A percentile compares a stretch with the other conserved stretches of the same genome.
phyloP scores from a whole-genome alignment of 2,329 filamentous ascomycete genomes.

The Clonostachys rhizophaga region DNA sequence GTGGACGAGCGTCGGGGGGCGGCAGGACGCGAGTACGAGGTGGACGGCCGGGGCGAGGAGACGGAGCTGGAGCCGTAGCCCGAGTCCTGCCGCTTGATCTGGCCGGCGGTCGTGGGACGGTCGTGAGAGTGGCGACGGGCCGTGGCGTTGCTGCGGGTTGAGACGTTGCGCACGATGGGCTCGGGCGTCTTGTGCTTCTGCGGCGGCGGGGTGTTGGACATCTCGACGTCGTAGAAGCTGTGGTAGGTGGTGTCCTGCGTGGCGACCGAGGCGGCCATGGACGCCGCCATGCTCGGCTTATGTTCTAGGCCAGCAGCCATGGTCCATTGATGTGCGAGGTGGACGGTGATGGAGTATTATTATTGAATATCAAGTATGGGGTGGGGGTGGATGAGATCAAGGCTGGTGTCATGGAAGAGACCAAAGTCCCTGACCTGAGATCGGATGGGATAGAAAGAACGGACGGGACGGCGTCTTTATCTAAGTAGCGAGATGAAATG shows the following conservation, averaged over 20 bases:
- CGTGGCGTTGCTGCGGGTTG: conserved; percentile 1
- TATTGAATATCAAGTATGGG: no score
- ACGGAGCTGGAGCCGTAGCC: conserved; percentile 49
- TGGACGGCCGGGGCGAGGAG: conserved; percentile 28
- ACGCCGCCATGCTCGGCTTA: no score
- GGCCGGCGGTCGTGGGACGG: conserved; percentile 22
- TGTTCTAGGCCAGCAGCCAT: no score
- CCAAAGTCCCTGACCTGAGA: no score
- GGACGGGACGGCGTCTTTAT: no score
- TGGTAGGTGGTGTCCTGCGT: conserved; percentile 38
- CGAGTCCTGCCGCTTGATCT: conserved; percentile 52
- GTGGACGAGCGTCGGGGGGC: conserved; percentile 25
- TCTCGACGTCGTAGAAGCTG: conserved; percentile 47
- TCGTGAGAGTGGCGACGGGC: conserved; percentile 8
- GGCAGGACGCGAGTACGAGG: conserved; percentile 17
- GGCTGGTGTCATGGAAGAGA: no score
- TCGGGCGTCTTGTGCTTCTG: conserved; percentile 7
- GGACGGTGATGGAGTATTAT: no score
- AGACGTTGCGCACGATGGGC: conserved; percentile 2
- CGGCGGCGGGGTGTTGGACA: conserved; percentile 32
- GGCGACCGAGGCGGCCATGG: not conserved
- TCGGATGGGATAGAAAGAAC: no score
- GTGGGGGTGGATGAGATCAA: no score
- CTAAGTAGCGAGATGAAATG: no score
- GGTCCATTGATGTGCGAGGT: no score